Evolutionary conservation across 352 stramenopile genomes (phyloP), one percentile per base, ranked within the genome.

Genomic region (Phytophthora capsici): DNA sequence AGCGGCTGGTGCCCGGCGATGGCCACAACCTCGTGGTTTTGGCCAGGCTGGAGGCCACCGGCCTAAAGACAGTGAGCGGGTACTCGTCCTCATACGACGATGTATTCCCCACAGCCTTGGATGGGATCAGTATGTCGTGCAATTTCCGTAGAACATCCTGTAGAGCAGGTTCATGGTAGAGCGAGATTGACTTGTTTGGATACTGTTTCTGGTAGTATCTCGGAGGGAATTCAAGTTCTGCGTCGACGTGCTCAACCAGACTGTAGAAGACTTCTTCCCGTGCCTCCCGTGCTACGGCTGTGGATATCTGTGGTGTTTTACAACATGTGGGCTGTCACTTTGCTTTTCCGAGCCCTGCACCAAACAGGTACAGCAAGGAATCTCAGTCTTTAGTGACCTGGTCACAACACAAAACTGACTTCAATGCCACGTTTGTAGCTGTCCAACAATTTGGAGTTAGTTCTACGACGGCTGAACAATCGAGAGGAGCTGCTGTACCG

Each of bases 211-310:
- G 32, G 47, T 46, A 93, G 84, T 93, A 14, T 80, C 82, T 12
- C 69, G 78, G 14, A 89, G 86, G 48, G 82, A 91, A 63, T 93
- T 93, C 75, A 78, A 85, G 61, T 88, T 88, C 25, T 90, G 84
- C 61, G 80, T 93, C 25, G 75, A 89, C 19, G 71, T 88, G 16
- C 81, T 93, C 70, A 93, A 93, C 65, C 80, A 91, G 60, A 90
- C 78, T 0, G 61, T 86, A 16, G 80, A 89, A 20, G 81, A 93
- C 68, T 91, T 87, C 53, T 93, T 85, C 53, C 80, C 82, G 38
- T 91, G 84, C 50, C 51, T 86, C 2, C 78, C 84, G n/a, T 91
- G 84, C 71, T 93, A 88, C 25, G 77, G 72, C 3, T 86, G 77
- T 48, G 82, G 76, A 25, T 93, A 89, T 54, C 50, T 93, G 19